Percentiles rank a stretch among this genome's conserved stretches.
These are phyloP conservation scores for Cochlearia excelsa DNA, from an alignment of 345 rosid species.

Conservation along the genomic window DNA sequence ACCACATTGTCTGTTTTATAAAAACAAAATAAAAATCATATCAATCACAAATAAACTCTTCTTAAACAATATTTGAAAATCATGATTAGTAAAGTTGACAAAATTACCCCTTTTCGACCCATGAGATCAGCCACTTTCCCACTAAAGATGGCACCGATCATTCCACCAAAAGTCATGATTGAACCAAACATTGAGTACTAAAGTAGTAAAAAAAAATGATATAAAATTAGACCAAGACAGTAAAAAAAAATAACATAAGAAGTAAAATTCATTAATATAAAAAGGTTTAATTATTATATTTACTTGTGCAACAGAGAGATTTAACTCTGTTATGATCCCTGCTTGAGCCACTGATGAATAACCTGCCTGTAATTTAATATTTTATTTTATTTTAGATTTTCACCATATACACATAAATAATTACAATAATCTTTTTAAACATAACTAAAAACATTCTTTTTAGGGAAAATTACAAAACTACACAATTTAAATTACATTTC, in stretches of 20 bases:
- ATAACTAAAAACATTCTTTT: no score
- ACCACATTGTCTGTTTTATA: slow-evolving; percentile 33
- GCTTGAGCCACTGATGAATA: slow-evolving; percentile 47
- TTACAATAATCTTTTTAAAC: no score
- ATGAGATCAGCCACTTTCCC: slow-evolving; percentile 38
- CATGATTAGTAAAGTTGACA: no score
- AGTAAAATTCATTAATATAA: not conserved
- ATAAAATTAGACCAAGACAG: not conserved
- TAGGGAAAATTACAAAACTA: no score
- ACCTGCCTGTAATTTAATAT: slow-evolving; percentile 34
- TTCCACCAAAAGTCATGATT: slow-evolving; percentile 41
- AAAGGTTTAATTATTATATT: not conserved
- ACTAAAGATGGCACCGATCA: slow-evolving; percentile 40
- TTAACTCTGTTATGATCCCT: slow-evolving; percentile 42
- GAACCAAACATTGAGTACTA: slow-evolving; percentile 44
- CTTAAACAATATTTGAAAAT: no score
- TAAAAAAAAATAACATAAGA: not conserved
- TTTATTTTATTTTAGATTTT: no score
- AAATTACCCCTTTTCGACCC: slow-evolving; percentile 36
- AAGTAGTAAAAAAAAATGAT: no score
- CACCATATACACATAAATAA: no score
- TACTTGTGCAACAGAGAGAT: slow-evolving; percentile 44
- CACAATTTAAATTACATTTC: no score
- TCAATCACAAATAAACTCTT: not conserved
- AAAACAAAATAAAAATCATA: not conserved